Conservation (phyloP, 768 basidiomycete genomes). For the Russula virescens region DNA sequence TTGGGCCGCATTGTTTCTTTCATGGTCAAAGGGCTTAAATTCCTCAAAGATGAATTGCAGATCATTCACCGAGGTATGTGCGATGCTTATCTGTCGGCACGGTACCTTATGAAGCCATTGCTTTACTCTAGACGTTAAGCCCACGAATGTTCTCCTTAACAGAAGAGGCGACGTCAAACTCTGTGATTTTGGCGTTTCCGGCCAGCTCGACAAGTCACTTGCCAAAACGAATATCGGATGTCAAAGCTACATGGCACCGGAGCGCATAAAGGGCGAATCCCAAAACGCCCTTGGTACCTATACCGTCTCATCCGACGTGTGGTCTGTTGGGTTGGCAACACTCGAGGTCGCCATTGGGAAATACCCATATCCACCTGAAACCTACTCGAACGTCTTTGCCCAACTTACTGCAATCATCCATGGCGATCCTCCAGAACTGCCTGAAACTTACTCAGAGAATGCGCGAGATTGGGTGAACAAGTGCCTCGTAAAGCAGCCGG, state of each 20-base stretch:
- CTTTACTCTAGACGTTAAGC: constrained; percentile 70
- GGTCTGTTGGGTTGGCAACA: constrained; percentile 92
- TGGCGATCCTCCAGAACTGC: constrained; percentile 85
- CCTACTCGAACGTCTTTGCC: constrained; percentile 94
- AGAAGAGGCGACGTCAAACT: constrained; percentile 85
- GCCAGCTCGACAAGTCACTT: constrained; percentile 91
- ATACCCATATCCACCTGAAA: constrained; percentile 97
- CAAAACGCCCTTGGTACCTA: constrained; percentile 82
- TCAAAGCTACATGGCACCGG: constrained; percentile 98
- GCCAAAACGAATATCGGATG: constrained; percentile 99
- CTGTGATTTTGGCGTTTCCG: constrained; percentile 98
- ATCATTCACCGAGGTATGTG: constrained; percentile 66
- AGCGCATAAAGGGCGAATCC: constrained; percentile 93
- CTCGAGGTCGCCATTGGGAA: constrained; percentile 87
- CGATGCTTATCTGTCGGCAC: background rate
- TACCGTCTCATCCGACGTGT: constrained; percentile 94
- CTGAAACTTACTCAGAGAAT: constrained; percentile 56
- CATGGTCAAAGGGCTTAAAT: constrained; percentile 87
- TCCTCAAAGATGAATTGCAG: constrained; percentile 91
- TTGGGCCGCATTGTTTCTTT: constrained; percentile 72
- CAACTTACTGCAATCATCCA: constrained; percentile 96
- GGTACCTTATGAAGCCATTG: background rate
- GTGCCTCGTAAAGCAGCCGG: constrained; percentile 80
- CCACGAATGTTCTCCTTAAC: constrained; percentile 91
- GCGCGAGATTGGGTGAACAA: constrained; percentile 78